phyloP scores from a whole-genome alignment of 768 basidiomycete species.

The Suillus fuscotomentosus region DNA sequence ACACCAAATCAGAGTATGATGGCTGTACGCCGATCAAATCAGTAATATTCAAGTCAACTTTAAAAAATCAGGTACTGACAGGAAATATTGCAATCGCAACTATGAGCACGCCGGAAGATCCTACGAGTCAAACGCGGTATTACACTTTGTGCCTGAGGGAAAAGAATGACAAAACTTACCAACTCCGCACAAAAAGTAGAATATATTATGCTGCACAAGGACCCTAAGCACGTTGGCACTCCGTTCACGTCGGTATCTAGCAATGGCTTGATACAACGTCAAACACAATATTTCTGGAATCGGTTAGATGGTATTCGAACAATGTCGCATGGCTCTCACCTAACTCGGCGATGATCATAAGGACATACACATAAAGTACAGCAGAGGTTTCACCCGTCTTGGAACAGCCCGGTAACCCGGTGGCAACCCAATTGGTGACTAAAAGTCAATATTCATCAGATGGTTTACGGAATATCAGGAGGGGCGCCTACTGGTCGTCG shows the following conservation, averaged over 20 bases:
- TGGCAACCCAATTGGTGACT: neutral
- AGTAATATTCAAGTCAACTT: neutral
- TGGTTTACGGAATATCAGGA: neutral
- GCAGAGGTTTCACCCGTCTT: neutral
- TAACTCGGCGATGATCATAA: neutral
- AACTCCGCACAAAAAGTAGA: neutral
- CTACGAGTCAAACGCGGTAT: neutral
- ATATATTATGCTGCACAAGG: neutral
- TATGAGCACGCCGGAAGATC: neutral
- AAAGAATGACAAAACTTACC: neutral
- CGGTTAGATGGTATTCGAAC: neutral
- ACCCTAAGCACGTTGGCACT: neutral
- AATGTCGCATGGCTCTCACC: neutral
- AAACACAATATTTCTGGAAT: conserved; percentile 1
- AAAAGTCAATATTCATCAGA: neutral
- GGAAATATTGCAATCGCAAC: neutral
- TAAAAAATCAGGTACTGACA: neutral
- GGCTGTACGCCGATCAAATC: neutral
- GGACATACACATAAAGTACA: neutral
- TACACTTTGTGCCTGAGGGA: neutral
- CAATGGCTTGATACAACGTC: neutral
- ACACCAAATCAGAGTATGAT: neutral
- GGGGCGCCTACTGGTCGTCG: neutral
- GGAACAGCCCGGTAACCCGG: neutral
- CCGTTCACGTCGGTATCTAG: neutral